phyloP scores from a whole-genome alignment of 2,329 filamentous ascomycete species.

The Monosporascus sp. region DNA sequence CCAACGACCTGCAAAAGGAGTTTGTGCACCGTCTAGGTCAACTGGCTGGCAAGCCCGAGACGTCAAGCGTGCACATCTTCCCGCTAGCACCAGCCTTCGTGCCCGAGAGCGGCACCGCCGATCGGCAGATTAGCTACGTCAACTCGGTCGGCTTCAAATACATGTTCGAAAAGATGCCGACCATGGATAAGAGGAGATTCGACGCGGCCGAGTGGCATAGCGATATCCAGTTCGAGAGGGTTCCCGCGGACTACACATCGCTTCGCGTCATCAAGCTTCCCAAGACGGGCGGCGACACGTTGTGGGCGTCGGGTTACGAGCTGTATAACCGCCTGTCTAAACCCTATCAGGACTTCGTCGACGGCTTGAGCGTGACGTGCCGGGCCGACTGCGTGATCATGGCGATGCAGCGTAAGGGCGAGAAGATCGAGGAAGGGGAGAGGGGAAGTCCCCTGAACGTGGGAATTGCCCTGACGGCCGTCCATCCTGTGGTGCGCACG shows the following conservation, averaged over 20 bases:
- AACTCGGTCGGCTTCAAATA: slow-evolving; percentile 43
- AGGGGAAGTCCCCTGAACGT: slow-evolving; percentile 39
- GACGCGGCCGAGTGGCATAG: slow-evolving; percentile 45
- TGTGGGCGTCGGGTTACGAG: slow-evolving; percentile 60
- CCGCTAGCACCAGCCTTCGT: slow-evolving; percentile 43
- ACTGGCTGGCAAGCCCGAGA: slow-evolving; percentile 52
- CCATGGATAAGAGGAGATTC: slow-evolving; percentile 26
- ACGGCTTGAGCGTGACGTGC: slow-evolving; percentile 45
- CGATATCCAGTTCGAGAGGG: slow-evolving; percentile 56
- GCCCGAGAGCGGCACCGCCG: slow-evolving; percentile 35
- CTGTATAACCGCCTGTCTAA: slow-evolving; percentile 50
- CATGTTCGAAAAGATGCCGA: slow-evolving; percentile 18
- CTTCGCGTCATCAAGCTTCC: slow-evolving; percentile 54
- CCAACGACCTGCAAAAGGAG: slow-evolving; percentile 55
- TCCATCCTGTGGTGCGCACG: slow-evolving; percentile 53
- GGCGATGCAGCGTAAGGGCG: slow-evolving; percentile 18
- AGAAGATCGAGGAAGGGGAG: slow-evolving; percentile 27
- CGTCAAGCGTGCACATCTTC: slow-evolving; percentile 56
- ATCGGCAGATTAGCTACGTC: slow-evolving; percentile 56
- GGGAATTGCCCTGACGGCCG: slow-evolving; percentile 39
- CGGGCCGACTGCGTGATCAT: slow-evolving; percentile 31
- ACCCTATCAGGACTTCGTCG: slow-evolving; percentile 47
- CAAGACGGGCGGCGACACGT: slow-evolving; percentile 50
- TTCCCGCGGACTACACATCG: slow-evolving; percentile 55
- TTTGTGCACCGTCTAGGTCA: slow-evolving; percentile 55